phyloP scores from a whole-genome alignment of 345 rosid genomes.

The Heritiera littoralis region DNA sequence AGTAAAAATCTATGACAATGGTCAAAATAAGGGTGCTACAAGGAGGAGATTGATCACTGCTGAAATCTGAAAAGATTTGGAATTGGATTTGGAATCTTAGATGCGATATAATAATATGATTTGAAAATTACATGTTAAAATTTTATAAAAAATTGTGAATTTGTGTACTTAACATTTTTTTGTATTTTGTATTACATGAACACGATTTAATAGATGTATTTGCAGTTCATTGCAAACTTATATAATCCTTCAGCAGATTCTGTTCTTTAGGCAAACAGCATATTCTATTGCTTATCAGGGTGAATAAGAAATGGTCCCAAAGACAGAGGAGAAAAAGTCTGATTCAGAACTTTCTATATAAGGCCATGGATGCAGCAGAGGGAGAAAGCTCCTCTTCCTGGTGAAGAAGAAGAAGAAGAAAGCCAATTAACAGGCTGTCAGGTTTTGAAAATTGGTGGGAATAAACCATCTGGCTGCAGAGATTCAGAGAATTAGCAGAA shows the following conservation, averaged over 20 bases:
- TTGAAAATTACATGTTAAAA: no score
- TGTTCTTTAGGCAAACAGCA: constrained; percentile 41
- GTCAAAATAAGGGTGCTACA: not conserved
- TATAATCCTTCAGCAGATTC: constrained; percentile 71
- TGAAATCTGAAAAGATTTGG: constrained; percentile 61
- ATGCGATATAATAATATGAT: no score
- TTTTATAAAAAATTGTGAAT: no score
- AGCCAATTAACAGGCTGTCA: not conserved
- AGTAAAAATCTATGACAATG: not conserved
- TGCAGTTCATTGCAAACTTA: constrained; percentile 48
- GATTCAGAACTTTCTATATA: no score
- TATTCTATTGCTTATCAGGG: constrained; percentile 24
- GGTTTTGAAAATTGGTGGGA: no score
- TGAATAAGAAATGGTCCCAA: constrained; percentile 31
- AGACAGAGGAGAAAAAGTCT: constrained; percentile 33
- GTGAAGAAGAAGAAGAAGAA: constrained; percentile 48
- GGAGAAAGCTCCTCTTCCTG: no score
- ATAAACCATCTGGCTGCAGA: no score
- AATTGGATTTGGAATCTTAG: no score
- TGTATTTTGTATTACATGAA: no score
- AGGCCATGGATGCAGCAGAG: constrained; percentile 23
- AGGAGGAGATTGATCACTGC: constrained; percentile 49
- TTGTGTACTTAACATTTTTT: no score
- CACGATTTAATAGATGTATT: no score
- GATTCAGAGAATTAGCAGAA: no score